These are phyloP conservation scores for Agaricus blazei DNA, from an alignment of 768 basidiomycete species.

Conservation along the genomic window DNA sequence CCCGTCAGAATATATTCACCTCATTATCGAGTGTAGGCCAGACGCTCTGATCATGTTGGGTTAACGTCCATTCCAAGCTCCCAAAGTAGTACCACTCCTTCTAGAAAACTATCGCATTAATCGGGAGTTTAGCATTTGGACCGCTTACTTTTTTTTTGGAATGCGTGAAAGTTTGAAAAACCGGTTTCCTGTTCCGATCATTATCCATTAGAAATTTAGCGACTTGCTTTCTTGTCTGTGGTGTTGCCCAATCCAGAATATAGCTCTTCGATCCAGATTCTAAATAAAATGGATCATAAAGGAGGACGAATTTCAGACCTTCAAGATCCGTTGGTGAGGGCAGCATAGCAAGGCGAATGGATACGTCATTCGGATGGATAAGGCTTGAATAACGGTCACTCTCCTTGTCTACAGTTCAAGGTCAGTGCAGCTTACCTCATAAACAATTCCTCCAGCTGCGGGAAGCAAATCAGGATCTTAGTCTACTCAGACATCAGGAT, in stretches of 20 bases:
- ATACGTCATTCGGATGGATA: constrained; percentile 29
- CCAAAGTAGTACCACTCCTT: constrained; percentile 49
- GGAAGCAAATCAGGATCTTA: neutral
- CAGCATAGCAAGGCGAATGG: constrained; percentile 36
- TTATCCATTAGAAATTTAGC: constrained; percentile 26
- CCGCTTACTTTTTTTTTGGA: constrained; percentile 37
- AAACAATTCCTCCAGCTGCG: constrained; percentile 2
- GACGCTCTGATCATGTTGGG: constrained; percentile 21
- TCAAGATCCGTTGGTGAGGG: constrained; percentile 13
- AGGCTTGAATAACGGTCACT: constrained; percentile 21
- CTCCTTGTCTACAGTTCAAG: neutral
- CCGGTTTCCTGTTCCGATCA: constrained; percentile 14
- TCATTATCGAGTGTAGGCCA: constrained; percentile 33
- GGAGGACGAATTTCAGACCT: constrained; percentile 34
- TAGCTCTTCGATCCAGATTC: constrained; percentile 40
- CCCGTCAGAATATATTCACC: constrained; percentile 19
- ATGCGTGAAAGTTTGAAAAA: constrained; percentile 49
- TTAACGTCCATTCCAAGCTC: constrained; percentile 37
- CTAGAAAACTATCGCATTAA: constrained; percentile 18
- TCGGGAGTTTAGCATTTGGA: neutral
- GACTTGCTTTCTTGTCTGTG: constrained; percentile 26
- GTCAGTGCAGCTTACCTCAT: neutral
- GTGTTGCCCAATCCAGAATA: constrained; percentile 50
- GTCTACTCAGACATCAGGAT: neutral
- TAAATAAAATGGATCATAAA: constrained; percentile 52